Evolutionary conservation across 148 eudicot species (phyloP).

Genomic region (Vaccinium corymbosum): DNA sequence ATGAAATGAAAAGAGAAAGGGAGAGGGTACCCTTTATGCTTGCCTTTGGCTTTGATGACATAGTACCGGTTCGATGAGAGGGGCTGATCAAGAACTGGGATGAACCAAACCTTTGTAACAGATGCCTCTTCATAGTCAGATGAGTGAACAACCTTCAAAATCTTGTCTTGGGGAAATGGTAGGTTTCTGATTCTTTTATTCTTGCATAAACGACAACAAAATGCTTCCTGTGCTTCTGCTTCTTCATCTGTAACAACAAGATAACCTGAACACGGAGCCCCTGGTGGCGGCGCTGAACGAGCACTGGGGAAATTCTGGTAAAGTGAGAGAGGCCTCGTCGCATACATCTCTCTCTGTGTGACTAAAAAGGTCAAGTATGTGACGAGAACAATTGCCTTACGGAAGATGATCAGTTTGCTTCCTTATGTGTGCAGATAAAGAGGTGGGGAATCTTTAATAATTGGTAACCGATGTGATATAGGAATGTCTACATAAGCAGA

Average conservation of each 20-base stretch:
- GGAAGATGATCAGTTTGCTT: neutral
- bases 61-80: slow-evolving; percentile 69
- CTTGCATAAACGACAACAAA: slow-evolving; percentile 61
- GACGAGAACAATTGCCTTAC: neutral
- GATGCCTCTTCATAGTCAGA: slow-evolving; percentile 30
- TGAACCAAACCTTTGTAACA: slow-evolving; percentile 68
- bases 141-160: slow-evolving; percentile 53
- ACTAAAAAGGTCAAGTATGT: neutral
- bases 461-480: neutral
- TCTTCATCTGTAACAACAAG: slow-evolving; percentile 68
- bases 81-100: slow-evolving; percentile 71
- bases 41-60: slow-evolving; percentile 64
- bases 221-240: slow-evolving; percentile 48
- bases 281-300: slow-evolving; percentile 42
- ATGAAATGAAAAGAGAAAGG: neutral
- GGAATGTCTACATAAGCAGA: neutral
- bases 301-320: slow-evolving; percentile 55
- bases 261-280: slow-evolving; percentile 54
- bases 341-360: slow-evolving; percentile 40
- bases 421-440: slow-evolving; percentile 1
- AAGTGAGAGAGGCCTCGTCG: slow-evolving; percentile 63
- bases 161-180: slow-evolving; percentile 75
- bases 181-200: slow-evolving; percentile 44
- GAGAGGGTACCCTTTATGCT: slow-evolving; percentile 54
- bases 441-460: slow-evolving; percentile 3